Evolutionary conservation across 257 asterid genomes (phyloP).

Genomic region (Lithospermum erythrorhizon): DNA sequence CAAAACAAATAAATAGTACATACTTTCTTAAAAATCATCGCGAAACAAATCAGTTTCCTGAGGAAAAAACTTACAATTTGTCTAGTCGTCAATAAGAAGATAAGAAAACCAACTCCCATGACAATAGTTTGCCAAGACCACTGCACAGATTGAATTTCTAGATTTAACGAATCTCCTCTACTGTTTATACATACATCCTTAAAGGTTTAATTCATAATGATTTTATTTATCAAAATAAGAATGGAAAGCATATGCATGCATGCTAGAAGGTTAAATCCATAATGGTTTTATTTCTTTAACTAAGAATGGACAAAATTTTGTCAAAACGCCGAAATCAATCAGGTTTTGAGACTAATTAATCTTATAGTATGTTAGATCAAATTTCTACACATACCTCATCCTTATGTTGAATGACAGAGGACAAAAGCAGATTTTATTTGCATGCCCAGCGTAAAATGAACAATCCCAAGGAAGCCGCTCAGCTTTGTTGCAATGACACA

Average conservation of each 20-base stretch:
- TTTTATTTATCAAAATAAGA: too few species aligned
- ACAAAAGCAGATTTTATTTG: conserved; percentile 62
- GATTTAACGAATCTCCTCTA: conserved; percentile 18
- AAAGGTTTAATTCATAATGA: too few species aligned
- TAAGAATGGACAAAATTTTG: too few species aligned
- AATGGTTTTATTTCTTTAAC: too few species aligned
- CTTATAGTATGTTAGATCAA: conserved; percentile 2
- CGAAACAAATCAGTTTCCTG: conserved; percentile 10
- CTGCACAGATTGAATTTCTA: conserved; percentile 28
- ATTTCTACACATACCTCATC: conserved; percentile 40
- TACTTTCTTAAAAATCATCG: conserved; percentile 21
- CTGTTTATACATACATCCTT: not conserved
- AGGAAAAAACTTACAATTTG: conserved; percentile 38
- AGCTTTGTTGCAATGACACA: conserved; percentile 74
- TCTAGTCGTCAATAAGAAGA: conserved; percentile 44
- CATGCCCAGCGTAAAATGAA: conserved; percentile 84
- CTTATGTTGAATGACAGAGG: conserved; percentile 56
- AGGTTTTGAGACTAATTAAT: too few species aligned
- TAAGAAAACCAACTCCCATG: conserved; percentile 57
- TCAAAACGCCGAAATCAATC: too few species aligned
- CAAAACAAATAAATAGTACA: not conserved
- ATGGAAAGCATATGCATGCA: too few species aligned
- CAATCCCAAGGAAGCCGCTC: conserved; percentile 77
- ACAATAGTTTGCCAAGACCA: conserved; percentile 83
- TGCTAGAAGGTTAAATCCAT: too few species aligned